Evolutionary conservation across 768 basidiomycete genomes (phyloP).

Genomic region (Gloeopeniophorella convolvens): DNA sequence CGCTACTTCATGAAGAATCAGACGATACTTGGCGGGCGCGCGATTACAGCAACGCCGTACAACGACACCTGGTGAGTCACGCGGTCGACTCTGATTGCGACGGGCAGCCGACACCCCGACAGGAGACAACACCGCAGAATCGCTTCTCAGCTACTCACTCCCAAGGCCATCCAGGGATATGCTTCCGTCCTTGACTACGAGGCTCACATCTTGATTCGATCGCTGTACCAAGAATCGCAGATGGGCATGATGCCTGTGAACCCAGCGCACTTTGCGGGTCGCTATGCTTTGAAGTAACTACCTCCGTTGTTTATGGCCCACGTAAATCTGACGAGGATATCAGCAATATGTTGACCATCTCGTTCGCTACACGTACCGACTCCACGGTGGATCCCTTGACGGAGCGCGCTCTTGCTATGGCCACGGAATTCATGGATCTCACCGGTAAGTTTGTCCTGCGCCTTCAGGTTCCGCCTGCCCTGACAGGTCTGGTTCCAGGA

Average conservation of each 20-base stretch:
- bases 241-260: conserved; percentile 32
- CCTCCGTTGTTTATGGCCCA: neutral
- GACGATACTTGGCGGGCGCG: conserved; percentile 38
- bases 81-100: neutral
- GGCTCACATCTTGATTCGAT: conserved; percentile 33
- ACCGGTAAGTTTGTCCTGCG: conserved; percentile 17
- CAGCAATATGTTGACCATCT: conserved; percentile 41
- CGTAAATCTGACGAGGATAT: conserved; percentile 12
- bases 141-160: conserved; percentile 30
- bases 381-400: conserved; percentile 34
- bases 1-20: conserved; percentile 40
- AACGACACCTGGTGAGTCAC: conserved; percentile 35
- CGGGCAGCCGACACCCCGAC: neutral
- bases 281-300: conserved; percentile 27
- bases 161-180: conserved; percentile 32
- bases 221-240: conserved; percentile 31
- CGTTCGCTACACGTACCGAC: conserved; percentile 38
- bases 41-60: conserved; percentile 40
- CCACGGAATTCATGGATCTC: conserved; percentile 39
- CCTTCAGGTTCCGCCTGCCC: neutral
- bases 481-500: conserved; percentile 21
- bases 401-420: conserved; percentile 30
- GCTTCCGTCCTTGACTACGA: conserved; percentile 35
- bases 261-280: conserved; percentile 34
- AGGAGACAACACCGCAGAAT: conserved; percentile 41